phyloP scores from a whole-genome alignment of 179 eudicot species.

The Silene coronaria region DNA sequence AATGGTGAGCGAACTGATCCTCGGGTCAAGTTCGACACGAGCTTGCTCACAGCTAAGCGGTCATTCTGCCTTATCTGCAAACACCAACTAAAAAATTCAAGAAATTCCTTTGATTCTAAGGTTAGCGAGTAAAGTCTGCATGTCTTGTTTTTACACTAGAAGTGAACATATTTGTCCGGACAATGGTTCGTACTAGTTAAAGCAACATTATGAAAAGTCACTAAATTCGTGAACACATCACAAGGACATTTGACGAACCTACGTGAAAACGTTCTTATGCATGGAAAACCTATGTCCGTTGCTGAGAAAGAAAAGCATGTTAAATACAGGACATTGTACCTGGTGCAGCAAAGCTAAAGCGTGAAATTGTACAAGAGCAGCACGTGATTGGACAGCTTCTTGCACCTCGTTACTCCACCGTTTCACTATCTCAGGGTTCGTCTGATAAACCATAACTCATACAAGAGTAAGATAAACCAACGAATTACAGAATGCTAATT shows the following conservation, averaged over 20 bases:
- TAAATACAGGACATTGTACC: conserved; percentile 35
- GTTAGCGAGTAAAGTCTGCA: no score
- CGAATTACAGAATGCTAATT: not conserved
- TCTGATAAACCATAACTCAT: conserved; percentile 34
- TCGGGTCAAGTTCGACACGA: conserved; percentile 79
- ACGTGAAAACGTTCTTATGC: not conserved
- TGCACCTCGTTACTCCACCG: conserved; percentile 97
- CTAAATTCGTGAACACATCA: not conserved
- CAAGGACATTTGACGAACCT: not conserved
- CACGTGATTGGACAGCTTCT: conserved; percentile 95
- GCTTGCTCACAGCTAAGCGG: conserved; percentile 87
- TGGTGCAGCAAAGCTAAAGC: conserved; percentile 86
- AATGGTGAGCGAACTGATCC: conserved; percentile 87
- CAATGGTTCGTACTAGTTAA: not conserved
- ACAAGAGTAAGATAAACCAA: not conserved
- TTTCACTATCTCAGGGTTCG: conserved; percentile 87
- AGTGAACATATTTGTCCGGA: not conserved
- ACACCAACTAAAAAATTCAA: not conserved
- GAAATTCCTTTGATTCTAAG: no score
- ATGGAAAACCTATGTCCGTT: not conserved
- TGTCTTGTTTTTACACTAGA: not conserved
- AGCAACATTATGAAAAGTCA: not conserved
- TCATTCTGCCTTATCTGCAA: conserved; percentile 88
- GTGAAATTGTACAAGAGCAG: conserved; percentile 94
- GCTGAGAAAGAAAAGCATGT: not conserved